A percentile compares a stretch with the other conserved stretches of the same genome.
These are phyloP conservation scores for Zanthoxylum bungeanum DNA, from an alignment of 345 rosid genomes.

Conservation along the genomic window DNA sequence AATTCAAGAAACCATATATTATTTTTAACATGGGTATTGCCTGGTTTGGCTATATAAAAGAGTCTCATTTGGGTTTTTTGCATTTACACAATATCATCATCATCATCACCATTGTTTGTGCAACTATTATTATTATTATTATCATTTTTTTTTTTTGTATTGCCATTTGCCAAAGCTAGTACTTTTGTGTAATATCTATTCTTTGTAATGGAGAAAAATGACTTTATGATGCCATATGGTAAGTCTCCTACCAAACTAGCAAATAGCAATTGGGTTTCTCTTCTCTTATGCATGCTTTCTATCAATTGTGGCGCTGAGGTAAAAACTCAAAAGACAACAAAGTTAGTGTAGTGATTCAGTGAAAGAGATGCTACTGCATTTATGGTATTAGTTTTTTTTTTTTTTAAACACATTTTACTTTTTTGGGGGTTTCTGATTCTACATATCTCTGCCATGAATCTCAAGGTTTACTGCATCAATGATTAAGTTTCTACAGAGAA, in stretches of 20 bases:
- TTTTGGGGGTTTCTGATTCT: conserved; percentile 13
- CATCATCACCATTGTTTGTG: conserved; percentile 34
- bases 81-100: conserved; percentile 21
- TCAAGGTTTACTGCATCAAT: conserved; percentile 45
- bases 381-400: background rate
- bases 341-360: conserved; percentile 8
- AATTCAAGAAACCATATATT: conserved; percentile 4
- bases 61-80: conserved; percentile 12
- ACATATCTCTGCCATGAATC: conserved; percentile 33
- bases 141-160: background rate
- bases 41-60: conserved; percentile 21
- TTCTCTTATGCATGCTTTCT: background rate
- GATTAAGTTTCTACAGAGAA: conserved; percentile 34
- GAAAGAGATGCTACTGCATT: conserved; percentile 24
- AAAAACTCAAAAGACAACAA: conserved; percentile 3
- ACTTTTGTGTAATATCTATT: conserved; percentile 13
- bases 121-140: too few species aligned
- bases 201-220: conserved; percentile 18
- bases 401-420: background rate
- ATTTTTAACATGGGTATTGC: conserved; percentile 30
- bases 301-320: background rate
- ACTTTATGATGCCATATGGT: conserved; percentile 3
- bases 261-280: conserved; percentile 15
- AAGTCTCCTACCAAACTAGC: conserved; percentile 41
- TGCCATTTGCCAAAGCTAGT: background rate